Percentiles rank a stretch among this genome's conserved stretches.
Conservation (phyloP, 805 yeast genomes). For the Torulaspora quercuum region DNA sequence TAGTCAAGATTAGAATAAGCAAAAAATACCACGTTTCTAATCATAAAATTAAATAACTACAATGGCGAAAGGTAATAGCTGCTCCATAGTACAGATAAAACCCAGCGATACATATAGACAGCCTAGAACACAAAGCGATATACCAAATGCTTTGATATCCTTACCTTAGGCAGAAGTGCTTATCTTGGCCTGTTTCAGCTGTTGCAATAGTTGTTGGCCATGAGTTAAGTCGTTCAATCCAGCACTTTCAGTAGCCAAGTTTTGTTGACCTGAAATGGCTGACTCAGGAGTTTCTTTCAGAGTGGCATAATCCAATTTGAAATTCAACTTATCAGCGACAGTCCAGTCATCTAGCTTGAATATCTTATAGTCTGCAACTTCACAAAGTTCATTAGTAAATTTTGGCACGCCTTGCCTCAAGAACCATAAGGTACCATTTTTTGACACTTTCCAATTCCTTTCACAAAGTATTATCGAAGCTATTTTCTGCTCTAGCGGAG, state of each 20-base stretch:
- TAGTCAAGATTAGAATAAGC: too few species aligned
- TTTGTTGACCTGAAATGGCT: constrained; percentile 5
- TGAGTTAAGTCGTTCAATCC: constrained; percentile 17
- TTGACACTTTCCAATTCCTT: constrained; percentile 41
- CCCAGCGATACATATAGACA: constrained; percentile 4
- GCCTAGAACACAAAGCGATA: constrained; percentile 1
- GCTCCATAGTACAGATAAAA: constrained; percentile 3
- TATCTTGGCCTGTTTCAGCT: constrained; percentile 27
- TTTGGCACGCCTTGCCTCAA: constrained; percentile 41
- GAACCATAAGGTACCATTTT: constrained; percentile 38
- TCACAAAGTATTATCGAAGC: constrained; percentile 36
- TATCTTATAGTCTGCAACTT: constrained; percentile 43
- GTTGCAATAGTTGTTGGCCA: constrained; percentile 34
- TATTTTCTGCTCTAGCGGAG: constrained; percentile 41
- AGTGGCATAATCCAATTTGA: constrained; percentile 38
- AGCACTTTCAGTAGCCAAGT: constrained; percentile 1
- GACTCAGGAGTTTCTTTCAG: constrained; percentile 17
- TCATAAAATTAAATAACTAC: too few species aligned
- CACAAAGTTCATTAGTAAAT: constrained; percentile 40
- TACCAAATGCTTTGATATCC: background rate
- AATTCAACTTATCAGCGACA: constrained; percentile 41
- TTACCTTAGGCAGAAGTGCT: constrained; percentile 14
- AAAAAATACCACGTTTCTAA: too few species aligned
- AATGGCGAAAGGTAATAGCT: too few species aligned
- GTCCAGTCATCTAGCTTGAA: constrained; percentile 46